Evolutionary conservation across 176 grass and related monocot species (phyloP), one percentile per base, ranked within the genome.

Genomic region (Triticum timopheevii): DNA sequence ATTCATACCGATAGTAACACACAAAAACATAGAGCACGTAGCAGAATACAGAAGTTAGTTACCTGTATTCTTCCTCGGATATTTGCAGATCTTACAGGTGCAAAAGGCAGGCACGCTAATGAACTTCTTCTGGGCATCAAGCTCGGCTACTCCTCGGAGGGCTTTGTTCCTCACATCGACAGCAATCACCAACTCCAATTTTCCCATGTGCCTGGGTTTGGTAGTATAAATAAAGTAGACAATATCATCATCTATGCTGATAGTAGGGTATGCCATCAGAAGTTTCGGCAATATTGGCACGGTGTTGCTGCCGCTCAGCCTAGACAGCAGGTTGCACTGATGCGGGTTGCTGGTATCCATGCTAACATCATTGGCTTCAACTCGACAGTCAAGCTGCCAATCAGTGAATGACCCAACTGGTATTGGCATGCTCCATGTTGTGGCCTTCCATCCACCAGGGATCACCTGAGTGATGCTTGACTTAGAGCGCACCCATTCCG

Each of bases 401-500:
- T 7, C 65, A 22, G 49, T 10, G 25, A 19, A 4, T 22, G 80
- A 54, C 22, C 13, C 64, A 52, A 16, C 27, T 10, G 79, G 79
- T 50, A 81, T n/a, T 24, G 27, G 12, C 80, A 82, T 69, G 64
- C 15, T 82, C 80, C 65, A 54, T 24, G 20, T 54, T 17, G 80
- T 82, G 28, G 28, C 20, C 80, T 69, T 82, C 80, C 80, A 82
- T 65, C 65, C 65, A 36, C n/a, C 45, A 56, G 3, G 12, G 65
- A 56, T 11, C 39, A 40, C 39, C 39, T 40, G 39, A 7, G 39
- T 40, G 58, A 27, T 65, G 63, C 63, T 30, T 6, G 63, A 65
- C 63, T 13, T 13, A 65, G 1, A 56, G 12, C 25, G 63, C 63
- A 28, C 63, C 63, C 63, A 66, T 30, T 66, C 63, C 25, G 30